phyloP scores from a whole-genome alignment of 2,329 filamentous ascomycete species.

The Mycosphaerella sp. region DNA sequence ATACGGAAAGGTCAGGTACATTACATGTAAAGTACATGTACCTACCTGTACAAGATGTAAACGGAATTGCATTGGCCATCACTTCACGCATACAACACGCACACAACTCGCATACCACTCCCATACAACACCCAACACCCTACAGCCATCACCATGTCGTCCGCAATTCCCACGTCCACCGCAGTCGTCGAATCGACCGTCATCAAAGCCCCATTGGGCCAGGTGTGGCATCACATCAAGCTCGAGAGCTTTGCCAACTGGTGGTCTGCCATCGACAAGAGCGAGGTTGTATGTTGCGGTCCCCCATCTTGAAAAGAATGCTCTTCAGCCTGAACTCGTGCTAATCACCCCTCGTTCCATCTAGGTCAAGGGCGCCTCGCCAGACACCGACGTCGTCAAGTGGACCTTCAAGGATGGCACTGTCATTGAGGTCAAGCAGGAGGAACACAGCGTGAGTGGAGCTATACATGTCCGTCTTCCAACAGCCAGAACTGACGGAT shows the following conservation, averaged over 20 bases:
- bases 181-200: slow-evolving; percentile 61
- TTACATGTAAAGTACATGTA: too few species aligned
- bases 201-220: slow-evolving; percentile 59
- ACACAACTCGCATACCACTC: too few species aligned
- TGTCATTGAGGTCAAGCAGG: slow-evolving; percentile 65
- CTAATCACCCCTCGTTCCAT: neutral
- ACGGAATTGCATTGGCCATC: too few species aligned
- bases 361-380: slow-evolving; percentile 49
- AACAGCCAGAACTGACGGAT: neutral
- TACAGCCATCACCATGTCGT: slow-evolving; percentile 17
- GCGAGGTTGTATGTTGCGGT: slow-evolving; percentile 37
- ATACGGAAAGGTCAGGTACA: neutral
- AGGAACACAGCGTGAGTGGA: slow-evolving; percentile 62
- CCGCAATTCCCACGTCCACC: slow-evolving; percentile 57
- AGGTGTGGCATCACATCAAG: slow-evolving; percentile 71
- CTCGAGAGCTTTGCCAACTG: slow-evolving; percentile 63
- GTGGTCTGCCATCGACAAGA: slow-evolving; percentile 57
- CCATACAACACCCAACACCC: neutral
- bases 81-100: too few species aligned
- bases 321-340: neutral
- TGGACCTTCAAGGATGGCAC: slow-evolving; percentile 63
- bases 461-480: too few species aligned
- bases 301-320: neutral
- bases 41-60: neutral
- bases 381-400: slow-evolving; percentile 53